Conservation (phyloP, 2,329 filamentous ascomycete species). For the Phyllosticta citriasiana region DNA sequence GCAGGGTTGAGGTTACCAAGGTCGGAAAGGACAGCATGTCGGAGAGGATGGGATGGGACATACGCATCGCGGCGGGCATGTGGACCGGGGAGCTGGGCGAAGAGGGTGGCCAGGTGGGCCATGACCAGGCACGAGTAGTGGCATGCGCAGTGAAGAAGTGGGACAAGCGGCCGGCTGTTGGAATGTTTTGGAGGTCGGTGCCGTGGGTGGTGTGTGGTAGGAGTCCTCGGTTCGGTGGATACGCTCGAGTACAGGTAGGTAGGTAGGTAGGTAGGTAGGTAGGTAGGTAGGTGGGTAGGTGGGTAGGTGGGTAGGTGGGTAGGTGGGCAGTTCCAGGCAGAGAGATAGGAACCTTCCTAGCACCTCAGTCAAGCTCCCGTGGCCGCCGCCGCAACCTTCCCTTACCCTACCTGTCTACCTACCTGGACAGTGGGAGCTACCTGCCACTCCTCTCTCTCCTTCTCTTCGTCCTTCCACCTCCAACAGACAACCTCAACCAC, state of each 20-base stretch:
- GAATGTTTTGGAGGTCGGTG: background rate
- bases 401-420: background rate
- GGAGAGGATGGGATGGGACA: background rate
- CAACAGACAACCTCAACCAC: background rate
- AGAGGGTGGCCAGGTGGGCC: constrained; percentile 6
- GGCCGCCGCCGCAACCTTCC: constrained; percentile 3
- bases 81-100: constrained; percentile 5
- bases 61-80: constrained; percentile 7
- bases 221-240: background rate
- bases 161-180: background rate
- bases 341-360: too few relatives aligned
- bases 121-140: background rate
- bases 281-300: too few relatives aligned
- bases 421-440: background rate
- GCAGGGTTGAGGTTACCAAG: constrained; percentile 2
- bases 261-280: too few relatives aligned
- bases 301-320: too few relatives aligned
- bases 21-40: background rate
- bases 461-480: background rate
- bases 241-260: background rate
- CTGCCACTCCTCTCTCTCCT: background rate
- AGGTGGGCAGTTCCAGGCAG: background rate
- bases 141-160: background rate
- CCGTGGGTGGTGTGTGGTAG: background rate
- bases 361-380: background rate